Evolutionary conservation across 345 rosid genomes (phyloP).

Genomic region (Abelmoschus esculentus): DNA sequence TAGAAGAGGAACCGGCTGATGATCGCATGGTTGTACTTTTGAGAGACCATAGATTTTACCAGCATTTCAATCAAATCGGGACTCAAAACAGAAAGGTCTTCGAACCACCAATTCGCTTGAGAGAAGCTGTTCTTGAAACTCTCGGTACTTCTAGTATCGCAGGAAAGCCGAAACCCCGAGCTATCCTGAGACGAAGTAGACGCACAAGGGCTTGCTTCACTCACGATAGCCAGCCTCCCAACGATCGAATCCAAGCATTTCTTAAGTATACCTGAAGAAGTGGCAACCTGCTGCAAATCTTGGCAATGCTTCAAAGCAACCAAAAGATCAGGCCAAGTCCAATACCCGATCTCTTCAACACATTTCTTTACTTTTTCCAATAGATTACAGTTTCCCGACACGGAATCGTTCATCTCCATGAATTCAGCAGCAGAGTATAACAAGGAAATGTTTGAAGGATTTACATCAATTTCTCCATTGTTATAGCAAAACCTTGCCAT

Average conservation of each 20-base stretch:
- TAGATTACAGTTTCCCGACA: slow-evolving; percentile 31
- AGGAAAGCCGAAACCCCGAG: slow-evolving; percentile 63
- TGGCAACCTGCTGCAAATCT: slow-evolving; percentile 27
- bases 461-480: slow-evolving; percentile 40
- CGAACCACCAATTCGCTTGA: slow-evolving; percentile 76
- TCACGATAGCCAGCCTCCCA: slow-evolving; percentile 40
- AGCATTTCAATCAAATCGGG: slow-evolving; percentile 34
- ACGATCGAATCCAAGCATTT: slow-evolving; percentile 57
- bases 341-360: slow-evolving; percentile 51
- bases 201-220: slow-evolving; percentile 68
- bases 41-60: slow-evolving; percentile 46
- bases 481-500: slow-evolving; percentile 74
- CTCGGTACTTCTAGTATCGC: slow-evolving; percentile 79
- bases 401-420: slow-evolving; percentile 53
- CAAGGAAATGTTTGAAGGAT: slow-evolving; percentile 44
- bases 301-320: slow-evolving; percentile 62
- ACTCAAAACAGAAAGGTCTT: slow-evolving; percentile 51
- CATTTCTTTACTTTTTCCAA: slow-evolving; percentile 56
- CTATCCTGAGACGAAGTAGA: slow-evolving; percentile 78
- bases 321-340: slow-evolving; percentile 83
- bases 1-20: slow-evolving; percentile 61
- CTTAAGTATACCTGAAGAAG: slow-evolving; percentile 27
- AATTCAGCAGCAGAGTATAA: slow-evolving; percentile 66
- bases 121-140: slow-evolving; percentile 58
- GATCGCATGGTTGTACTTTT: slow-evolving; percentile 46